Conservation (phyloP, 2,329 filamentous ascomycete species). For the Incumbomyces lentus region DNA sequence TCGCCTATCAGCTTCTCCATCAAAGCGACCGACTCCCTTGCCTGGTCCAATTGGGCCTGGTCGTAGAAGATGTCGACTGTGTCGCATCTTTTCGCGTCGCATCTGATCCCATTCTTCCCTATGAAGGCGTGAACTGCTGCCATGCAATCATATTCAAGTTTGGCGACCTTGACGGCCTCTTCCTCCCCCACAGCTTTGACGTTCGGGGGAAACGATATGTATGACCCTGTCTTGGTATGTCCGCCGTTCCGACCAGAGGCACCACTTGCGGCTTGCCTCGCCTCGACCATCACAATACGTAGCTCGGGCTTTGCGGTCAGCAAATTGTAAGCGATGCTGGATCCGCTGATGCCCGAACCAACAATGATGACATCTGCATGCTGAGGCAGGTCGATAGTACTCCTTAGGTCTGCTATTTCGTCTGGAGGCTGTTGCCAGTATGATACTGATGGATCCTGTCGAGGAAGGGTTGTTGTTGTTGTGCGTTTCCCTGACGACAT, state of each 20-base stretch:
- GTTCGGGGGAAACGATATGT: constrained; percentile 43
- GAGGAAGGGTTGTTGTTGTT: constrained; percentile 25
- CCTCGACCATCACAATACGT: constrained; percentile 27
- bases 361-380: constrained; percentile 26
- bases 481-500: constrained; percentile 11
- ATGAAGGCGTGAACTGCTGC: constrained; percentile 47
- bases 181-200: constrained; percentile 35
- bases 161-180: constrained; percentile 42
- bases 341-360: constrained; percentile 29
- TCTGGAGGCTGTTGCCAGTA: constrained; percentile 25
- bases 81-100: constrained; percentile 41
- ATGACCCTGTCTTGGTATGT: constrained; percentile 41
- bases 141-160: constrained; percentile 45
- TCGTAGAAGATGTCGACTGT: constrained; percentile 53
- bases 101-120: constrained; percentile 35
- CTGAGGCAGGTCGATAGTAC: constrained; percentile 18
- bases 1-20: constrained; percentile 37
- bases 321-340: constrained; percentile 25
- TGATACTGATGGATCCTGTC: constrained; percentile 27
- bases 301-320: constrained; percentile 21
- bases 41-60: constrained; percentile 30
- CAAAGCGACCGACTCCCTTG: constrained; percentile 31
- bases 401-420: constrained; percentile 18
- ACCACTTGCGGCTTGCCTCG: constrained; percentile 27
- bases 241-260: constrained; percentile 34